Base-by-base conservation (phyloP, 2,329 filamentous ascomycete genomes). In the Grosmannia huntii region DNA sequence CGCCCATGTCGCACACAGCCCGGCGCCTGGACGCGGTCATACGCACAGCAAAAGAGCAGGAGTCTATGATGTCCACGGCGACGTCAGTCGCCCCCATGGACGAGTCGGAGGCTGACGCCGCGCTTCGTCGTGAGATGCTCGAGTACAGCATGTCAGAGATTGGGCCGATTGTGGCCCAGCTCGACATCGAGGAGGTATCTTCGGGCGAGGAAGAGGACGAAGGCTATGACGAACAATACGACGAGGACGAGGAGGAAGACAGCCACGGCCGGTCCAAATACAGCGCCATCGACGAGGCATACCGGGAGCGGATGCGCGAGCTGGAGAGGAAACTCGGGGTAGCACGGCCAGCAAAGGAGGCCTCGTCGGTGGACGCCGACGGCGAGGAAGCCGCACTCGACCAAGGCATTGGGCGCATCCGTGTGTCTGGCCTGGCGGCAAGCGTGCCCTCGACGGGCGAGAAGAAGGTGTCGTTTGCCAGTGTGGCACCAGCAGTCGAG, bases 61-160 rank as follows among this genome's bases (percentile, higher is more conserved):
- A 84, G 63, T 69, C 67, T 11, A 70, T 76, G 33, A 70, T 73
- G 31, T 67, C 69, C 49, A 69, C 75, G 36, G 66, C 74, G 33
- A 67, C 75, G 21, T 76, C 83, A 1, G 73, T 90, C 14, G 79
- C 87, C 16, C 87, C 90, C 1, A 78, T 85, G 1, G 80, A 87
- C 56, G 94, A 99, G 65, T 82, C 86, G 0, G 76, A 81, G 14
- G 90, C 95, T 63, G 92, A 96, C 62, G 87, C 90, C 4, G 80
- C 80, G 36, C 71, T 96, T 27, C 85, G 94, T 6, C 82, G 85
- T 59, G 85, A 96, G 66, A 97, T 99, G 91, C 77, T 97, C 9
- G 80, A 88, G 62, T 99, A 97, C 68, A 86, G 89, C 61, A 78
- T 96, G 71, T 85, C 86, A 51, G 92, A 97, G 69, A 85, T 99